Conservation (phyloP, 768 basidiomycete genomes). For the Tricholoma sp. region DNA sequence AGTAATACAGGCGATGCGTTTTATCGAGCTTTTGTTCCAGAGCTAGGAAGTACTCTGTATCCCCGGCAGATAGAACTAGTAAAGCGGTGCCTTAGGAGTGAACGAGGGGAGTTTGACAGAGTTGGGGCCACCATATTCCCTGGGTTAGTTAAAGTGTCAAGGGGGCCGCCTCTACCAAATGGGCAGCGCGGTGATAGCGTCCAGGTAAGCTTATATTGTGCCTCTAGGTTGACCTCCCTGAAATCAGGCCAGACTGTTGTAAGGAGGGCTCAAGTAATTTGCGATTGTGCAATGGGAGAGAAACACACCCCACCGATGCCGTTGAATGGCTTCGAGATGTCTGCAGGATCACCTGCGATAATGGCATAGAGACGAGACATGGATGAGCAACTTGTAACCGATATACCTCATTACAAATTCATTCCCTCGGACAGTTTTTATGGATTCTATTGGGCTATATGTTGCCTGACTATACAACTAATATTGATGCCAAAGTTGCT, state of each 20-base stretch:
- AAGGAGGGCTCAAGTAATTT: slow-evolving; percentile 79
- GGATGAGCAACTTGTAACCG: background rate
- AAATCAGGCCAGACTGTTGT: slow-evolving; percentile 52
- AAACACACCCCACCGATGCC: slow-evolving; percentile 14
- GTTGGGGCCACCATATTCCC: slow-evolving; percentile 87
- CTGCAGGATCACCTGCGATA: background rate
- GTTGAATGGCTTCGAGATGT: slow-evolving; percentile 10
- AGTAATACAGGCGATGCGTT: slow-evolving; percentile 64
- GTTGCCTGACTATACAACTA: slow-evolving; percentile 53
- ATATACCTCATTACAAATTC: background rate
- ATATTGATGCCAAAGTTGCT: slow-evolving; percentile 76
- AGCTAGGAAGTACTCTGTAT: slow-evolving; percentile 67
- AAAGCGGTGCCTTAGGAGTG: slow-evolving; percentile 74
- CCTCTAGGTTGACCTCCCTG: slow-evolving; percentile 5
- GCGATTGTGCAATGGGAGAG: slow-evolving; percentile 68
- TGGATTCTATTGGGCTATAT: background rate
- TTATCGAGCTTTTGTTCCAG: slow-evolving; percentile 84
- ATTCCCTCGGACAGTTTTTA: background rate
- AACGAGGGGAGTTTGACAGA: slow-evolving; percentile 63
- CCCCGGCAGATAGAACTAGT: slow-evolving; percentile 81
- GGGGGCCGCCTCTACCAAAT: slow-evolving; percentile 28
- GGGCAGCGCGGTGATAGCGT: slow-evolving; percentile 39
- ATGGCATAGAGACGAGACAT: background rate
- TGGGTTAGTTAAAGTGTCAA: slow-evolving; percentile 77
- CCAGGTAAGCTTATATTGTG: slow-evolving; percentile 34